Conservation (phyloP, 345 rosid species). For the Arabidopsis thaliana region DNA sequence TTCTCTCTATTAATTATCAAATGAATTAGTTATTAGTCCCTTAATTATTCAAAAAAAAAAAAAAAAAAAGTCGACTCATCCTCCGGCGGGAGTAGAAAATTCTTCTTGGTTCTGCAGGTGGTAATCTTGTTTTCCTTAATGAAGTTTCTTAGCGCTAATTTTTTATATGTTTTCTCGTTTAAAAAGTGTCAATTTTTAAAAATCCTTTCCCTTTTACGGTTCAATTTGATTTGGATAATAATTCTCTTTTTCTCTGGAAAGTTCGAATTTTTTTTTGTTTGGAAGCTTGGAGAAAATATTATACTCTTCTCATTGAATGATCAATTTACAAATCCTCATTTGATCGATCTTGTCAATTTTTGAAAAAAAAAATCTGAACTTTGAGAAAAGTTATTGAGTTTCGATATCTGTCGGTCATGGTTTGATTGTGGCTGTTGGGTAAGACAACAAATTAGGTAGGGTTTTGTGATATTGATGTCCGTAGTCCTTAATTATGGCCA, state of each 20-base stretch:
- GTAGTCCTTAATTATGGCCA: neutral
- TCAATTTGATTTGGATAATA: slow-evolving; percentile 6
- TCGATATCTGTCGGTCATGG: neutral
- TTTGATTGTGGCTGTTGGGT: slow-evolving; percentile 10
- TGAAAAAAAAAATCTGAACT: neutral
- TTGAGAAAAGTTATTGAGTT: neutral
- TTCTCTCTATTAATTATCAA: slow-evolving; percentile 10
- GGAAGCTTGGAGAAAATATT: neutral
- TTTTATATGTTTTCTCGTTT: neutral
- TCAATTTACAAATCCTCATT: neutral
- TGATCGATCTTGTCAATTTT: slow-evolving; percentile 1
- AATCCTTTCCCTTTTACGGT: neutral
- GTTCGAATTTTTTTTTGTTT: slow-evolving; percentile 7
- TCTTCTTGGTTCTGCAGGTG: slow-evolving; percentile 14
- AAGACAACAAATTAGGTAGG: slow-evolving; percentile 3
- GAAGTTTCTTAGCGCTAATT: slow-evolving; percentile 15
- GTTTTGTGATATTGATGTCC: slow-evolving; percentile 2
- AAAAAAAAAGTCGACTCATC: neutral
- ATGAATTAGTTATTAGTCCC: slow-evolving; percentile 11
- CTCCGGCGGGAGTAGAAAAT: slow-evolving; percentile 27
- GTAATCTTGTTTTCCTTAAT: slow-evolving; percentile 1
- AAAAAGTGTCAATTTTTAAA: neutral
- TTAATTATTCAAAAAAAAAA: neutral
- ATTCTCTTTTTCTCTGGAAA: neutral
- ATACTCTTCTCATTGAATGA: neutral